Percentiles rank a stretch among this genome's conserved stretches.
Evolutionary conservation across 78 protist species (phyloP).

Genomic region (Pigoraptor vietnamica): DNA sequence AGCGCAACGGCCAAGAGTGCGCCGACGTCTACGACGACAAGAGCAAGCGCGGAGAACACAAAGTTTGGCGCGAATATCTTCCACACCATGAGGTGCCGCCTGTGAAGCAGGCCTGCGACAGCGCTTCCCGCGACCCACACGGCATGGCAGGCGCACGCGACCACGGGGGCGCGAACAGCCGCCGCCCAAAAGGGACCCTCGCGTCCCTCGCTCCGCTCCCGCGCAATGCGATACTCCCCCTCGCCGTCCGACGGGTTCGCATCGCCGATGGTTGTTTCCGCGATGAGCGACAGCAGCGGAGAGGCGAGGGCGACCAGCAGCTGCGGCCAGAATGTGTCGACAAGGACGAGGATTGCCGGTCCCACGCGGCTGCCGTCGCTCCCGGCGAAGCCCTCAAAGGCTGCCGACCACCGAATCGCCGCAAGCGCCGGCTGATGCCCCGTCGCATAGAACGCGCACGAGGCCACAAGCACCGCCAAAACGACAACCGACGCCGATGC

Average conservation of each 20-base stretch:
- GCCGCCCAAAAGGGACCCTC: neutral
- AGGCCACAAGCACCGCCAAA: neutral
- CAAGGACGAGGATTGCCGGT: neutral
- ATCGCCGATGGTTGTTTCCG: neutral
- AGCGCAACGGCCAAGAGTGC: neutral
- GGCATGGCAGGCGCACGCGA: neutral
- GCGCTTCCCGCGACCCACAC: neutral
- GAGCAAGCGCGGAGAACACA: neutral
- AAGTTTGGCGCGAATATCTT: conserved; percentile 7
- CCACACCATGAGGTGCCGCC: conserved; percentile 8
- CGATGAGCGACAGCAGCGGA: neutral
- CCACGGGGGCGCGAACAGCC: neutral
- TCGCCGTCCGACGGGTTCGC: neutral
- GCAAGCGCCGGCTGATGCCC: neutral
- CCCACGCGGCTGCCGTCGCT: neutral
- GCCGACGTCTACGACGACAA: neutral
- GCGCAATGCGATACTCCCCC: neutral
- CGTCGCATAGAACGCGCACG: neutral
- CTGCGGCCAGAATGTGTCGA: neutral
- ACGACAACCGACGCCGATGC: neutral
- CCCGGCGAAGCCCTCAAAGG: neutral
- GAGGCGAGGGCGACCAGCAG: neutral
- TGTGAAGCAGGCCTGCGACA: neutral
- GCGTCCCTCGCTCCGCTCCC: neutral
- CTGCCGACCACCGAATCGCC: neutral